Conservation (phyloP, 2,329 filamentous ascomycete species). For the Neofusicoccum sp. region DNA sequence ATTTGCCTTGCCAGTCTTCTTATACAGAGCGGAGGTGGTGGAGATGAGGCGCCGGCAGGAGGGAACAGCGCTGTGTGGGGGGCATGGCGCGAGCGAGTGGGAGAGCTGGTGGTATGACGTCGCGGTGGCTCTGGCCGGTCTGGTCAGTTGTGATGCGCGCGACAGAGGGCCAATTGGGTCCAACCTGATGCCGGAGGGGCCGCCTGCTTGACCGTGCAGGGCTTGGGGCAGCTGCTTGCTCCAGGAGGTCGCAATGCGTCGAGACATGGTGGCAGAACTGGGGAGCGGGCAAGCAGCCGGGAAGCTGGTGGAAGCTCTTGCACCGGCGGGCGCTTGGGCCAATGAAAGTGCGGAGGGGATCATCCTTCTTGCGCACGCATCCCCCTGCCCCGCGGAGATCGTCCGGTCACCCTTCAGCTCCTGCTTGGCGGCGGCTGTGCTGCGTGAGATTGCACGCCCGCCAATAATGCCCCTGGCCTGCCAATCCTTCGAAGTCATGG, state of each 20-base stretch:
- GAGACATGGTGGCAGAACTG: conserved; percentile 2
- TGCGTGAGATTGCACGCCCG: not conserved
- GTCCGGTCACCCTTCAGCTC: not conserved
- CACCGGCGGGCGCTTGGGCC: not conserved
- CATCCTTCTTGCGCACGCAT: too few species aligned
- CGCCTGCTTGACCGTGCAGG: not conserved
- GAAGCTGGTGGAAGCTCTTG: not conserved
- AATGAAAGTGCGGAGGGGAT: not conserved
- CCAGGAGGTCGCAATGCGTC: conserved; percentile 12
- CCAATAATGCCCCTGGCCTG: not conserved
- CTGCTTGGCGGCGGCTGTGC: not conserved
- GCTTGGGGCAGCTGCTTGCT: conserved; percentile 11
- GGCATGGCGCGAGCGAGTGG: not conserved
- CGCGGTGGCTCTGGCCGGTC: not conserved
- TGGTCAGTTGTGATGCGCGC: not conserved
- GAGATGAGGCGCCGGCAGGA: conserved; percentile 36
- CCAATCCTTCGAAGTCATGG: not conserved
- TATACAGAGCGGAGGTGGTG: conserved; percentile 42
- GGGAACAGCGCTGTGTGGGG: not conserved
- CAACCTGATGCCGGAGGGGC: not conserved
- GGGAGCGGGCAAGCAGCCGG: not conserved
- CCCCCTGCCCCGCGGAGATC: not conserved
- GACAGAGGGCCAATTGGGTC: not conserved
- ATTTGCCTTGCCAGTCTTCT: conserved; percentile 56
- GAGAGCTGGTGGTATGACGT: not conserved